These are phyloP conservation scores for Candida tibetensis DNA, from an alignment of 805 yeast genomes.

Conservation along the genomic window DNA sequence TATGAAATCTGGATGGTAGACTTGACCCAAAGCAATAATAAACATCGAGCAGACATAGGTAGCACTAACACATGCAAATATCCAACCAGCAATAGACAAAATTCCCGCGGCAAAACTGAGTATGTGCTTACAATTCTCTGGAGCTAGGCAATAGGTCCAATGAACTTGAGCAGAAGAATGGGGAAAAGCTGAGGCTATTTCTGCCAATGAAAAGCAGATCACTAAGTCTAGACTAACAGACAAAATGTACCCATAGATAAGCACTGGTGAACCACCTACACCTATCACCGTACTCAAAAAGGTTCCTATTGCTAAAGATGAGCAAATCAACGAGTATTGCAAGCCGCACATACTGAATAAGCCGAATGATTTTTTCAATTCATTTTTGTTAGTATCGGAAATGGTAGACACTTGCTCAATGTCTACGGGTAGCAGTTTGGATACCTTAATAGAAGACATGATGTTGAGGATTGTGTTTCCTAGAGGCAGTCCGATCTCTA, in stretches of 20 bases:
- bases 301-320: constrained; percentile 20
- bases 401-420: not conserved
- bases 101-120: constrained; percentile 29
- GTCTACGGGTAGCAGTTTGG: no score
- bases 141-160: constrained; percentile 32
- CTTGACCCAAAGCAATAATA: constrained; percentile 14
- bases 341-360: constrained; percentile 16
- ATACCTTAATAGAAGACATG: no score
- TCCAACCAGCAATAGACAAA: constrained; percentile 25
- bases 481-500: no score
- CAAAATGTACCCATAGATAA: constrained; percentile 20
- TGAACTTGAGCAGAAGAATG: constrained; percentile 33
- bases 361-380: constrained; percentile 14
- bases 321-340: constrained; percentile 19
- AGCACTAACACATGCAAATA: constrained; percentile 20
- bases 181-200: constrained; percentile 33
- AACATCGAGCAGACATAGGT: constrained; percentile 16
- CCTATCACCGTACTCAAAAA: constrained; percentile 21
- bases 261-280: constrained; percentile 21
- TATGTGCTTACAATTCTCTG: constrained; percentile 18
- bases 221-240: constrained; percentile 17
- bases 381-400: not conserved
- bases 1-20: constrained; percentile 16
- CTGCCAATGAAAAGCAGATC: constrained; percentile 21
- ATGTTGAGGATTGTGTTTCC: no score